These are phyloP conservation scores for Knoxdaviesia proteae DNA, from an alignment of 2,329 filamentous ascomycete species.

Conservation along the genomic window DNA sequence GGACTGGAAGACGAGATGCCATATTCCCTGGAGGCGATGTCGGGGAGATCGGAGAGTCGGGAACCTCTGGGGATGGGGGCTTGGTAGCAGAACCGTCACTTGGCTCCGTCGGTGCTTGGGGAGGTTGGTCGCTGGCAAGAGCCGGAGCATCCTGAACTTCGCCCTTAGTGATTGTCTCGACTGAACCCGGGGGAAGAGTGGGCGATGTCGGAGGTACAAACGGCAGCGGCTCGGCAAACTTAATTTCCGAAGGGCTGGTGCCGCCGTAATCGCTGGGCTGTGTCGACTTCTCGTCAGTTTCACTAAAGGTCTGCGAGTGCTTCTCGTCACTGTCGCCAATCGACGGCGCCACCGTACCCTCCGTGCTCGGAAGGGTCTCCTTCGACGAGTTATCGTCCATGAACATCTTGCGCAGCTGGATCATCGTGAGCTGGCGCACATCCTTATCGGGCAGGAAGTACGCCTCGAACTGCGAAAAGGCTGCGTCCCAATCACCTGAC, in stretches of 20 bases:
- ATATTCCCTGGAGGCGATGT: too few species aligned
- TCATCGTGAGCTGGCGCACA: slow-evolving; percentile 72
- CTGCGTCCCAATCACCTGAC: slow-evolving; percentile 79
- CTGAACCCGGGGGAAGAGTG: too few species aligned
- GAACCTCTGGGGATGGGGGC: too few species aligned
- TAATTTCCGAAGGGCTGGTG: slow-evolving; percentile 12
- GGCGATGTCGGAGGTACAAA: too few species aligned
- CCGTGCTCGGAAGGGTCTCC: slow-evolving; percentile 48
- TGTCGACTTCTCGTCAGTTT: slow-evolving; percentile 24
- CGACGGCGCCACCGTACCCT: slow-evolving; percentile 33
- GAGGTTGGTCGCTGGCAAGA: too few species aligned
- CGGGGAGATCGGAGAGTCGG: too few species aligned
- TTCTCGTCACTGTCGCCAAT: slow-evolving; percentile 27
- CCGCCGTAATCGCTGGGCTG: slow-evolving; percentile 20
- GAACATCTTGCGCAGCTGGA: slow-evolving; percentile 90
- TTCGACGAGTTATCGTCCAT: slow-evolving; percentile 63
- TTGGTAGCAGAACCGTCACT: too few species aligned
- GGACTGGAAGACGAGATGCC: too few species aligned
- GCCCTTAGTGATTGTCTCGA: too few species aligned
- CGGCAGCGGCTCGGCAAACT: too few species aligned
- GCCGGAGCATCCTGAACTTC: too few species aligned
- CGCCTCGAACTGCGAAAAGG: slow-evolving; percentile 75
- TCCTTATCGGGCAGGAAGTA: slow-evolving; percentile 95
- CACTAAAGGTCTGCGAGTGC: slow-evolving; percentile 21
- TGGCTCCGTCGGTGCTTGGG: too few species aligned